These are phyloP conservation scores for Aspergillus asperescens DNA, from an alignment of 495 filamentous ascomycete genomes.

Conservation along the genomic window DNA sequence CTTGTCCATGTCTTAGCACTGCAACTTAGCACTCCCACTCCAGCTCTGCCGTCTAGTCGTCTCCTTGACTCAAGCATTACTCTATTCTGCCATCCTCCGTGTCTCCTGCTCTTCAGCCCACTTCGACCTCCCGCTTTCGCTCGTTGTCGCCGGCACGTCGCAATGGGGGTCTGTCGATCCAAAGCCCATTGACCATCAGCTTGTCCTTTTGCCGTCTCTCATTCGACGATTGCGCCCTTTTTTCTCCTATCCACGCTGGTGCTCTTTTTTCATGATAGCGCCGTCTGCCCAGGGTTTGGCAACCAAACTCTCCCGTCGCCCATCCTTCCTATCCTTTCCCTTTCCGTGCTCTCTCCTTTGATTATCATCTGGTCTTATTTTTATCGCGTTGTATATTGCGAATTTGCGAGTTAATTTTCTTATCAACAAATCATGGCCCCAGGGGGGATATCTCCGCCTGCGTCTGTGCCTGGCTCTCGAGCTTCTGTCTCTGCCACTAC, in stretches of 20 bases:
- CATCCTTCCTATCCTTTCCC: not conserved
- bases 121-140: not conserved
- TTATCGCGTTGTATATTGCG: not conserved
- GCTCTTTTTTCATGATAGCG: constrained; percentile 5
- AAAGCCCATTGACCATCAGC: constrained; percentile 18
- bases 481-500: constrained; percentile 11
- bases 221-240: constrained; percentile 6
- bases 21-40: too few species aligned
- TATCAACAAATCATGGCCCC: constrained; percentile 18
- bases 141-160: not conserved
- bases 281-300: not conserved
- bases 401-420: constrained; percentile 2
- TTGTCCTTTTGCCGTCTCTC: constrained; percentile 11
- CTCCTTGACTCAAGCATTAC: too few species aligned
- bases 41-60: too few species aligned
- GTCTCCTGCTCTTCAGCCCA: not conserved
- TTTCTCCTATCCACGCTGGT: constrained; percentile 6
- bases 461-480: constrained; percentile 26
- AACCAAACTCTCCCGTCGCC: constrained; percentile 1
- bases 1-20: too few species aligned
- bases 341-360: constrained; percentile 6
- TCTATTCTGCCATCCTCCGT: not conserved
- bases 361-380: constrained; percentile 7
- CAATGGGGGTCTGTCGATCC: constrained; percentile 23
- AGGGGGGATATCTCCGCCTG: constrained; percentile 22